A percentile compares a stretch with the other conserved stretches of the same genome.
Evolutionary conservation across 2,329 filamentous ascomycete species (phyloP).

Genomic region (Pseudogymnoascus sp.): DNA sequence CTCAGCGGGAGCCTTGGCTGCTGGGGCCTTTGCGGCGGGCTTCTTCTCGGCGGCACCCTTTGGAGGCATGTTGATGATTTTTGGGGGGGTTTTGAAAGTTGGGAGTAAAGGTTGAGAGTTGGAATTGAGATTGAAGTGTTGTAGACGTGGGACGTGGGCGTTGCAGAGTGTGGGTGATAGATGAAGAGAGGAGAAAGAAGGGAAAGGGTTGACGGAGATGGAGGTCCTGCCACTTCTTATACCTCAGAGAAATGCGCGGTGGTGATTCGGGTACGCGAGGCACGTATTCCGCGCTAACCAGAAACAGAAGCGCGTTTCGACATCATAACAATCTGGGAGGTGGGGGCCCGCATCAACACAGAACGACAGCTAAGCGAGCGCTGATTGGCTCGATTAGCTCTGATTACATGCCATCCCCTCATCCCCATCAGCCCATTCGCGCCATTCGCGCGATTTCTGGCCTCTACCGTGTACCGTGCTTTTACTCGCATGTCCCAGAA

Average conservation of each 20-base stretch:
- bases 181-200: constrained; percentile 23
- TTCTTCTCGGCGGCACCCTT: constrained; percentile 94
- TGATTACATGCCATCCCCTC: constrained; percentile 15
- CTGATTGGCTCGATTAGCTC: constrained; percentile 8
- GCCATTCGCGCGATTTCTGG: constrained; percentile 17
- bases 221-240: constrained; percentile 11
- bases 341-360: constrained; percentile 1
- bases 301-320: constrained; percentile 11
- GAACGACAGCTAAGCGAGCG: background rate
- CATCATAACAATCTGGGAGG: constrained; percentile 5
- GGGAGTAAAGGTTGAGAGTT: constrained; percentile 17
- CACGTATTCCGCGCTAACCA: background rate
- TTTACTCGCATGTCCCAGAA: constrained; percentile 6
- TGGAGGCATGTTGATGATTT: constrained; percentile 72
- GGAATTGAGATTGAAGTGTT: constrained; percentile 27
- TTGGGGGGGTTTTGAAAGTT: constrained; percentile 22
- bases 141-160: constrained; percentile 13
- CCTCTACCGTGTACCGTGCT: background rate
- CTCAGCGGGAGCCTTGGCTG: constrained; percentile 79
- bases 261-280: constrained; percentile 11
- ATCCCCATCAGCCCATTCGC: constrained; percentile 14
- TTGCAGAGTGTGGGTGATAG: constrained; percentile 23
- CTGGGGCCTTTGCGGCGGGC: constrained; percentile 91
- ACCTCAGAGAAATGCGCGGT: constrained; percentile 10
- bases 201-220: constrained; percentile 12